These are phyloP conservation scores for Pisolithus albus DNA, from an alignment of 768 basidiomycete genomes.

Conservation along the genomic window DNA sequence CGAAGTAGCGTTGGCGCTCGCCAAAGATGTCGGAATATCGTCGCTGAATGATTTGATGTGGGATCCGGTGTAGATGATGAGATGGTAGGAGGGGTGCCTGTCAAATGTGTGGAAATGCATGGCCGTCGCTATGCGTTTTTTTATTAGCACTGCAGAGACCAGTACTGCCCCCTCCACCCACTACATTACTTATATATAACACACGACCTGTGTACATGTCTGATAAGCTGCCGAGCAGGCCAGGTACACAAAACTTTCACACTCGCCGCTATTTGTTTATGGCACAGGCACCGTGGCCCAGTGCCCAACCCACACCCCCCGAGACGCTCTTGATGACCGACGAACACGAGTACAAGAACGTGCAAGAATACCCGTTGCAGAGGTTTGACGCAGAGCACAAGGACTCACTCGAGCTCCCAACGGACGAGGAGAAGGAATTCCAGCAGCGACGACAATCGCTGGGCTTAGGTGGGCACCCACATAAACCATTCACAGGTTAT, in stretches of 20 bases:
- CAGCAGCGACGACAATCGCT: slow-evolving; percentile 11
- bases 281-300: not conserved
- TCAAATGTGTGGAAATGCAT: not conserved
- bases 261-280: slow-evolving; percentile 4
- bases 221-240: too few relatives aligned
- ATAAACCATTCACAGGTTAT: not conserved
- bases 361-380: slow-evolving; percentile 13
- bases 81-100: too few relatives aligned
- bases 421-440: slow-evolving; percentile 22
- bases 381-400: slow-evolving; percentile 5
- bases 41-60: slow-evolving; percentile 59
- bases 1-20: slow-evolving; percentile 46
- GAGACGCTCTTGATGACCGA: slow-evolving; percentile 13
- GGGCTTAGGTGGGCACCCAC: slow-evolving; percentile 15
- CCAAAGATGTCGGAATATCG: slow-evolving; percentile 52
- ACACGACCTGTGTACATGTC: too few relatives aligned
- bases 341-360: slow-evolving; percentile 6
- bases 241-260: slow-evolving; percentile 10
- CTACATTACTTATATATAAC: too few relatives aligned
- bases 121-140: not conserved
- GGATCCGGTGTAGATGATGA: slow-evolving; percentile 36
- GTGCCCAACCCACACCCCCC: slow-evolving; percentile 4
- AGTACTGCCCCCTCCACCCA: too few relatives aligned
- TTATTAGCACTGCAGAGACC: not conserved
- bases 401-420: slow-evolving; percentile 8